Conservation (phyloP, 2,329 filamentous ascomycete species). For the Aspergillus oerlinghausenensis region DNA sequence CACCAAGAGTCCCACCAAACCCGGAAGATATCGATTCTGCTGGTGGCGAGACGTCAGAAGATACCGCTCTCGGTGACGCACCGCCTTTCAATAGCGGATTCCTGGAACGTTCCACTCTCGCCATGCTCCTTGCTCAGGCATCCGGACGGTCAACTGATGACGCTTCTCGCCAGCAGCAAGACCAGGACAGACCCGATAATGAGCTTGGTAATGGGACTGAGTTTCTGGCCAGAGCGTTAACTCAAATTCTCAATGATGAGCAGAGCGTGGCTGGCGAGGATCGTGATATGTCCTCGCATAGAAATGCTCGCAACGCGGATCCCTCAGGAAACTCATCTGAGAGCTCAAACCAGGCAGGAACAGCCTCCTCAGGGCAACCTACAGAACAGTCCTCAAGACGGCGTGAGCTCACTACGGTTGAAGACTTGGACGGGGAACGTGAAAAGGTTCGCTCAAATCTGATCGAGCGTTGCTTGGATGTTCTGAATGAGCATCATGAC, state of each 20-base stretch:
- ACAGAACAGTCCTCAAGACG: slow-evolving; percentile 22
- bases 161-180: slow-evolving; percentile 17
- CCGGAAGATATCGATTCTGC: slow-evolving; percentile 47
- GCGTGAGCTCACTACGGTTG: slow-evolving; percentile 53
- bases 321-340: slow-evolving; percentile 16
- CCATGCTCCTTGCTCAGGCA: slow-evolving; percentile 32
- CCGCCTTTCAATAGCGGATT: slow-evolving; percentile 21
- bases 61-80: slow-evolving; percentile 22
- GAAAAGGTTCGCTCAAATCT: slow-evolving; percentile 67
- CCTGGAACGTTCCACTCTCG: slow-evolving; percentile 28
- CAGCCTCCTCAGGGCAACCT: slow-evolving; percentile 16
- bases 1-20: slow-evolving; percentile 64
- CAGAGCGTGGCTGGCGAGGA: slow-evolving; percentile 22
- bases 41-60: slow-evolving; percentile 28
- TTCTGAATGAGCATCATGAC: slow-evolving; percentile 80
- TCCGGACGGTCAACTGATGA: slow-evolving; percentile 22
- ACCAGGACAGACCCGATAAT: slow-evolving; percentile 19
- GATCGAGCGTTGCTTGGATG: slow-evolving; percentile 84
- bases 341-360: slow-evolving; percentile 16
- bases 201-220: slow-evolving; percentile 31
- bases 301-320: slow-evolving; percentile 13
- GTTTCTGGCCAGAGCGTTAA: slow-evolving; percentile 40
- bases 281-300: slow-evolving; percentile 20
- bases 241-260: slow-evolving; percentile 35
- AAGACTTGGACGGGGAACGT: slow-evolving; percentile 75